Base-by-base conservation (phyloP, 345 rosid genomes). In the Salix koriyanagi region DNA sequence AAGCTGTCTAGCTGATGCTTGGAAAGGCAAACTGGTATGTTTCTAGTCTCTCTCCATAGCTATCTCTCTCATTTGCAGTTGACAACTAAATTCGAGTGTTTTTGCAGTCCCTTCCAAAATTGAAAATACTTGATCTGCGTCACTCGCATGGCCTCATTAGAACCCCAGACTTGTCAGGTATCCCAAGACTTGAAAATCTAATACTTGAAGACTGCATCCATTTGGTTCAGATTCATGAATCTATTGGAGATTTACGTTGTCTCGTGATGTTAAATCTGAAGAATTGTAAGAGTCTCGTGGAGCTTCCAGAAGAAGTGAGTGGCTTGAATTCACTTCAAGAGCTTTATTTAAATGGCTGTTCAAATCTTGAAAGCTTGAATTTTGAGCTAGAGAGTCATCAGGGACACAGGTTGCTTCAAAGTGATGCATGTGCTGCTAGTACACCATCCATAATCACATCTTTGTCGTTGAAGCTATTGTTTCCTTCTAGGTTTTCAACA, bases 121-220 rank as follows among this genome's bases (percentile, higher is more conserved):
- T 72, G n/a, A 58, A 34, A 58, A 54, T 72, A 2, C 65, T 72
- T 23, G 30, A 74, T 16, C 70, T 74, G 39, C 46, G 60, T 15
- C 42, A 44, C 19, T 74, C 70, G 0, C 42, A 74, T 4, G 12
- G 9, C 2, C 77, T 74, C 18, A 23, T 28, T 30, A 25, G 37
- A 28, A 62, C 77, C 16, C 77, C 70, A 7, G 70, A 64, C 14
- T 41, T 74, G 18, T 18, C 23, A 23, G 68, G 39, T 6, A 5
- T 74, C 6, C 67, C 44, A 26, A 41, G 26, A 15, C 77, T 67
- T 4, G 81, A 79, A 68, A 52, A 32, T 5, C 11, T 73, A 16
- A 2, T 13, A 10, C 70, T 74, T 0, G 32, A 74, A 74, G 70
- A 19, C 19, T 74, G 70, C n/a, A 28, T 41, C 44, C 44, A 41